Percentiles rank a stretch among this genome's conserved stretches.
Evolutionary conservation across 148 eudicot genomes (phyloP).

Genomic region (Rhododendron williamsianum): DNA sequence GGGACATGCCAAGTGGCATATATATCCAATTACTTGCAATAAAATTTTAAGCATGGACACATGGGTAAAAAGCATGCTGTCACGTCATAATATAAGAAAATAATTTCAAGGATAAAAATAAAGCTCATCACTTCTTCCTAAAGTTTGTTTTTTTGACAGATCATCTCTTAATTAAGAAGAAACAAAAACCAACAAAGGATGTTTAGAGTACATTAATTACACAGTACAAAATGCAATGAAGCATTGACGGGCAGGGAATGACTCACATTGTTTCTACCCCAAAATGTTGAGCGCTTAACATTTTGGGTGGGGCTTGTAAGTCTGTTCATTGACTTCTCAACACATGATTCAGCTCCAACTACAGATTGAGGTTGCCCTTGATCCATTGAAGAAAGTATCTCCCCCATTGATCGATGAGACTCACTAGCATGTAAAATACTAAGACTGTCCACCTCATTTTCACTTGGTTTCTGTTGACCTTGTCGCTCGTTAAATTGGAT

Average conservation of each 20-base stretch:
- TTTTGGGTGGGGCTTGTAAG: slow-evolving; percentile 35
- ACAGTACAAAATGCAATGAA: background rate
- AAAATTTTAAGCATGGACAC: background rate
- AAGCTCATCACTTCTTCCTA: background rate
- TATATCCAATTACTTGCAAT: background rate
- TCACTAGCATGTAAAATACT: slow-evolving; percentile 30
- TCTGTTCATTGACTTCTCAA: slow-evolving; percentile 54
- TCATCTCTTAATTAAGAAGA: background rate
- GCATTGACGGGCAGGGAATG: background rate
- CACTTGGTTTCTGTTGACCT: slow-evolving; percentile 31
- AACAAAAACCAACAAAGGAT: background rate
- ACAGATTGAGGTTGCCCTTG: slow-evolving; percentile 62
- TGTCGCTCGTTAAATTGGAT: slow-evolving; percentile 36
- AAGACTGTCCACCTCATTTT: slow-evolving; percentile 40
- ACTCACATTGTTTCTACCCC: slow-evolving; percentile 85
- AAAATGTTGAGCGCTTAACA: slow-evolving; percentile 66
- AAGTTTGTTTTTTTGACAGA: background rate
- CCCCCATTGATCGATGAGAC: slow-evolving; percentile 69
- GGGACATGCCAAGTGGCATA: background rate
- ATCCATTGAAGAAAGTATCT: slow-evolving; percentile 74
- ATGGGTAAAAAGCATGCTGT: background rate
- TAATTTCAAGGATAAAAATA: background rate
- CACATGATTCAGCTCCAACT: slow-evolving; percentile 46
- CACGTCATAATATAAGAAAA: background rate
- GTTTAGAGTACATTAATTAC: background rate